A percentile compares a stretch with the other conserved stretches of the same genome.
Conservation (phyloP, 2,329 filamentous ascomycete genomes). For the Fusarium guadeloupense region DNA sequence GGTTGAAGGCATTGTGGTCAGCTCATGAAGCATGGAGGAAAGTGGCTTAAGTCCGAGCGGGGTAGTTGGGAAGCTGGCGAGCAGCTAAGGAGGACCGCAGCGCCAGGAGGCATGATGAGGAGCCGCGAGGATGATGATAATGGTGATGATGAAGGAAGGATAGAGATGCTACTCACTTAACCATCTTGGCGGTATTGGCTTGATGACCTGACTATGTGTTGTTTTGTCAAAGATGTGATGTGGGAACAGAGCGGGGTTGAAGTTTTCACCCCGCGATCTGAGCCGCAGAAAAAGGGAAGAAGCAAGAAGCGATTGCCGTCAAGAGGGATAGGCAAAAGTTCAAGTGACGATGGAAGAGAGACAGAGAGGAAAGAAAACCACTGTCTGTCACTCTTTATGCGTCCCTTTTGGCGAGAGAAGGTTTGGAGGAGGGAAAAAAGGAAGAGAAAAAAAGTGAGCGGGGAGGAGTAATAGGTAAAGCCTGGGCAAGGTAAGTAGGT, state of each 20-base stretch:
- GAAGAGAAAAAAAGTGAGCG: constrained; percentile 41
- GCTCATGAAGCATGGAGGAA: constrained; percentile 45
- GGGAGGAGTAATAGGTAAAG: constrained; percentile 38
- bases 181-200: constrained; percentile 93
- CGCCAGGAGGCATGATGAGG: neutral
- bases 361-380: constrained; percentile 51
- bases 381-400: constrained; percentile 54
- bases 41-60: constrained; percentile 53
- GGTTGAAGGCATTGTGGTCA: constrained; percentile 57
- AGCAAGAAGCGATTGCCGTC: constrained; percentile 43
- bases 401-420: constrained; percentile 48
- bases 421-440: constrained; percentile 31
- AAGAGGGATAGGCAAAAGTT: constrained; percentile 39
- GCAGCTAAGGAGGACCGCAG: neutral
- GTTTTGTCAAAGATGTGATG: constrained; percentile 47
- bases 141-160: neutral
- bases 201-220: constrained; percentile 52
- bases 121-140: no score
- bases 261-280: constrained; percentile 54
- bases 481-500: constrained; percentile 9
- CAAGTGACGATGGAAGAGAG: constrained; percentile 50
- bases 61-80: constrained; percentile 40
- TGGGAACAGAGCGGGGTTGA: constrained; percentile 57
- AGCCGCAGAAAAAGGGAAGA: constrained; percentile 39
- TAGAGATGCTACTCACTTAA: constrained; percentile 81